Percentiles rank a stretch among this genome's conserved stretches.
These are phyloP conservation scores for Macrolepiota fuliginosa DNA, from an alignment of 768 basidiomycete species.

Conservation along the genomic window DNA sequence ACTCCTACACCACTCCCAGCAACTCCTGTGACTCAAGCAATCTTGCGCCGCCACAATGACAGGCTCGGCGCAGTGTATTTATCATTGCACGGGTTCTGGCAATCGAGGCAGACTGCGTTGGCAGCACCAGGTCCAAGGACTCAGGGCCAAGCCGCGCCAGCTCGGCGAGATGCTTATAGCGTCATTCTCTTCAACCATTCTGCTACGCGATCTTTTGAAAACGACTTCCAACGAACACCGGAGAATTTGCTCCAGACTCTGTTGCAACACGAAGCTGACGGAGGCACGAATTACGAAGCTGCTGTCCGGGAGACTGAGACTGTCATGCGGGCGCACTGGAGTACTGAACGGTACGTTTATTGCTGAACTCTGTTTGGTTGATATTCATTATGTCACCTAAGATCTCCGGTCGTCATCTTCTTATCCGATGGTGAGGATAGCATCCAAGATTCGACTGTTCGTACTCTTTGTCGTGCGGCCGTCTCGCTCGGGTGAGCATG, in stretches of 20 bases:
- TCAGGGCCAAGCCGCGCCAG: constrained; percentile 15
- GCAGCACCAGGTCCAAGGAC: constrained; percentile 14
- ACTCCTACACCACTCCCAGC: constrained; percentile 45
- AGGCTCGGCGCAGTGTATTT: constrained; percentile 60
- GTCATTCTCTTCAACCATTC: constrained; percentile 43
- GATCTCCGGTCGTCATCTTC: constrained; percentile 53
- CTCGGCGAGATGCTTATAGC: constrained; percentile 53
- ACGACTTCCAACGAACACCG: constrained; percentile 47
- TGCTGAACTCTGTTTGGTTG: not conserved
- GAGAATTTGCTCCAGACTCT: constrained; percentile 39
- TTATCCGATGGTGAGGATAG: constrained; percentile 54
- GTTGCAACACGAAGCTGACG: constrained; percentile 25
- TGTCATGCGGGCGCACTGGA: constrained; percentile 48
- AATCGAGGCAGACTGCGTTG: constrained; percentile 41
- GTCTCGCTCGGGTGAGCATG: constrained; percentile 39
- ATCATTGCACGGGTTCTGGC: constrained; percentile 55
- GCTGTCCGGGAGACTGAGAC: constrained; percentile 36
- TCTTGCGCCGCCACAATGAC: constrained; percentile 33
- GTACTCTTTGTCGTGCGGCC: constrained; percentile 39
- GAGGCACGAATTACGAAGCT: constrained; percentile 41
- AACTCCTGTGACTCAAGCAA: constrained; percentile 25
- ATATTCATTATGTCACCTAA: constrained; percentile 15
- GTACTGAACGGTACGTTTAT: constrained; percentile 39
- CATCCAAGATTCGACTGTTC: constrained; percentile 36
- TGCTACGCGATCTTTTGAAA: constrained; percentile 25